Conservation (phyloP, 225 moss, liverwort and hornwort genomes). For the Pseudoscleropodium purum region DNA sequence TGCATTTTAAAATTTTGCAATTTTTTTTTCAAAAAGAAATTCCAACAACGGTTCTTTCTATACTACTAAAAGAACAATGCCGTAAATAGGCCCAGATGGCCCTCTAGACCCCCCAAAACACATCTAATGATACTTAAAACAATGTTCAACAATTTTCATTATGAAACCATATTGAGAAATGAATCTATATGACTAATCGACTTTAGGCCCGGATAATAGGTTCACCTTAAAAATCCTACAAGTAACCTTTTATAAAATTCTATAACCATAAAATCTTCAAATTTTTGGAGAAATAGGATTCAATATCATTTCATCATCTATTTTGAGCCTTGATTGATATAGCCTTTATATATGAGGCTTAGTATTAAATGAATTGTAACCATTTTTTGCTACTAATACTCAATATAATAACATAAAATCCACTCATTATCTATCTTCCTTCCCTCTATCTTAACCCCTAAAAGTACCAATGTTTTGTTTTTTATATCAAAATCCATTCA, state of each 20-base stretch:
- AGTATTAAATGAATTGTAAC: background rate
- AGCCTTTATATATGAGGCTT: background rate
- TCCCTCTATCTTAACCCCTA: no score
- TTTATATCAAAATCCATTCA: background rate
- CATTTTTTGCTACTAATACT: background rate
- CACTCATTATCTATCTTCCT: background rate
- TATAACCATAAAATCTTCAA: background rate
- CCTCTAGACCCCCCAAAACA: no score
- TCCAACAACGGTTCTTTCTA: no score
- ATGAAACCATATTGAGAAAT: background rate
- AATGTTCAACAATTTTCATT: background rate
- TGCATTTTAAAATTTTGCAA: no score
- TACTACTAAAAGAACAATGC: no score
- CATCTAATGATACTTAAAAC: background rate
- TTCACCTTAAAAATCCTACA: background rate
- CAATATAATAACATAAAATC: background rate
- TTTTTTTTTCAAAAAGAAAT: no score
- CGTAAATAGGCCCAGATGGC: no score
- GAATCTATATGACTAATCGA: background rate
- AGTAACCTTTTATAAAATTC: accelerated
- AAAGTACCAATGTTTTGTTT: background rate
- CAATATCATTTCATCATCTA: background rate
- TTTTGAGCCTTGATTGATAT: background rate
- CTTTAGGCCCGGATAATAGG: accelerated
- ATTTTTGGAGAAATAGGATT: background rate